Evolutionary conservation across 169 alveolate species (phyloP).

Genomic region (Cystoisospora suis): DNA sequence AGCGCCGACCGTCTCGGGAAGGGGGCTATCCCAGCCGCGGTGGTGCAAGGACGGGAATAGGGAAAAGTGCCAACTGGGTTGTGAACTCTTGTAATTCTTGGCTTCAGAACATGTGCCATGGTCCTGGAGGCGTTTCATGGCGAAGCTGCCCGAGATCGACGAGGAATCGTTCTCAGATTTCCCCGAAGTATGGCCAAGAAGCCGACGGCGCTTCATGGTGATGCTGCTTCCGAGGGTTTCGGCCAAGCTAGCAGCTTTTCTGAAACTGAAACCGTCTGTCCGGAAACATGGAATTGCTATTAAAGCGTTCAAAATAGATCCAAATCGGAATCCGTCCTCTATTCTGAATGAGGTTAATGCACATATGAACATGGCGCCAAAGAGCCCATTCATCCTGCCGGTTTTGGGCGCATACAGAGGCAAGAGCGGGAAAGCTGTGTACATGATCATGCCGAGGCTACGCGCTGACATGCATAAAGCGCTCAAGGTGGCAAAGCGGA

Average conservation of each 20-base stretch:
- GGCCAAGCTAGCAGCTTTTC: slow-evolving; percentile 28
- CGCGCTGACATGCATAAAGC: slow-evolving; percentile 34
- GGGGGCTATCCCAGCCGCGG: too few relatives aligned
- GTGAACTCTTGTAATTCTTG: not conserved
- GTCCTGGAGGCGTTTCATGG: slow-evolving; percentile 44
- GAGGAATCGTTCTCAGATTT: slow-evolving; percentile 47
- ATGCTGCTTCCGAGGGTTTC: slow-evolving; percentile 25
- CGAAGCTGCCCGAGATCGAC: slow-evolving; percentile 38
- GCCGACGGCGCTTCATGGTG: not conserved
- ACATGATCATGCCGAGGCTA: slow-evolving; percentile 35
- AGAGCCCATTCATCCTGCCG: slow-evolving; percentile 43
- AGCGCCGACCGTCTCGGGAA: too few relatives aligned
- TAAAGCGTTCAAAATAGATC: not conserved
- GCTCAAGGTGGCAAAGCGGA: not conserved
- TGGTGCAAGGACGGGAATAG: too few relatives aligned
- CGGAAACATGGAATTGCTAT: slow-evolving; percentile 51
- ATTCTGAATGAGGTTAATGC: slow-evolving; percentile 23
- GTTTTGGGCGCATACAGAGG: slow-evolving; percentile 48
- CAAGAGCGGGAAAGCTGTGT: not conserved
- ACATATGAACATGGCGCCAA: slow-evolving; percentile 23
- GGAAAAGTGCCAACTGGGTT: too few relatives aligned
- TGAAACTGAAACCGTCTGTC: slow-evolving; percentile 21
- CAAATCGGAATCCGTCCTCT: not conserved
- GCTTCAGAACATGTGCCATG: slow-evolving; percentile 1
- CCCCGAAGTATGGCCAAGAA: slow-evolving; percentile 2